These are phyloP conservation scores for Penicillium sp. DNA, from an alignment of 2,329 filamentous ascomycete genomes.

Conservation along the genomic window DNA sequence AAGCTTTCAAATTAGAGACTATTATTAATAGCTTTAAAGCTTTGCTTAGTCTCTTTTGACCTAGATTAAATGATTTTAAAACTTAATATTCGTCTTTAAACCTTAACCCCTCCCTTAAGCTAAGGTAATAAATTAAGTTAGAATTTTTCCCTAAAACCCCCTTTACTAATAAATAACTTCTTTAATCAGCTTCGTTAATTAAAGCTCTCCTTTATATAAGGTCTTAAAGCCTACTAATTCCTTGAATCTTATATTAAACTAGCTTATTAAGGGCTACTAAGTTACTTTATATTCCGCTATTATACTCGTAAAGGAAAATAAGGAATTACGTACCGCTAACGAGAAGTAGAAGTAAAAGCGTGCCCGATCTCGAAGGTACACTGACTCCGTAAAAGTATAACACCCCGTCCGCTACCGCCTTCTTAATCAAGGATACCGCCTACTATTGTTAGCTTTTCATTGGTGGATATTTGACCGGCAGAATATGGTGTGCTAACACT, in stretches of 20 bases:
- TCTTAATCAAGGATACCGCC: too few relatives aligned
- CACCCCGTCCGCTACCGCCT: too few relatives aligned
- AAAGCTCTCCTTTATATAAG: constrained; percentile 3
- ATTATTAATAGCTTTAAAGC: constrained; percentile 10
- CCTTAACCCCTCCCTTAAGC: not conserved
- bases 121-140: not conserved
- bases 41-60: not conserved
- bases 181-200: not conserved
- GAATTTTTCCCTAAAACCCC: not conserved
- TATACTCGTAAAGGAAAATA: too few relatives aligned
- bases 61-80: not conserved
- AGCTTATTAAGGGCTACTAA: constrained; percentile 4
- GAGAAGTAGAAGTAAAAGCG: not conserved
- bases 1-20: constrained; percentile 2
- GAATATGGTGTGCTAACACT: too few relatives aligned
- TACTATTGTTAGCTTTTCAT: too few relatives aligned
- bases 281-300: not conserved
- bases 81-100: constrained; percentile 3
- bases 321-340: not conserved
- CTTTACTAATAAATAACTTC: too few relatives aligned
- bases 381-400: too few relatives aligned
- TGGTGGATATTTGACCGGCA: too few relatives aligned
- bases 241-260: constrained; percentile 2
- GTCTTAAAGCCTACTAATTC: constrained; percentile 1
- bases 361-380: not conserved